Conservation (phyloP, 441 rosid species). For the Eruca vesicaria region DNA sequence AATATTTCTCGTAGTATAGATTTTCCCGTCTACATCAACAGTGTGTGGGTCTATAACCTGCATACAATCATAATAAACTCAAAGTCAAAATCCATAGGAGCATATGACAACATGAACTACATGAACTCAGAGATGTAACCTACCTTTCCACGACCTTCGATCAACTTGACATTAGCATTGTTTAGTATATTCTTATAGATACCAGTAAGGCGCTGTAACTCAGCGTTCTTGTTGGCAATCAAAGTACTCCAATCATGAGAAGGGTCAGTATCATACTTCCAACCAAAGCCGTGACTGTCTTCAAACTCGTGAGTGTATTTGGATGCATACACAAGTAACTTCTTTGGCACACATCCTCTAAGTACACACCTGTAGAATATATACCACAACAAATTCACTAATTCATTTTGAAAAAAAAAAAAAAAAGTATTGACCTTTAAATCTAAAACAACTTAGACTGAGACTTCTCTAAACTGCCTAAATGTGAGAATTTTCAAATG, state of each 20-base stretch:
- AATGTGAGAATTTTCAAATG: not conserved
- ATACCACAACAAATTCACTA: not conserved
- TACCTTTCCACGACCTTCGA: constrained; percentile 98
- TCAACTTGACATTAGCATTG: constrained; percentile 65
- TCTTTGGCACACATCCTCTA: constrained; percentile 95
- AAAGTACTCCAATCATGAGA: constrained; percentile 88
- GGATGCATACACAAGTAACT: constrained; percentile 78
- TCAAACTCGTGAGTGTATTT: constrained; percentile 88
- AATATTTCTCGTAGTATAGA: constrained; percentile 65
- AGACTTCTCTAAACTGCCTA: not conserved
- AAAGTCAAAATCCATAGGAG: constrained; percentile 10
- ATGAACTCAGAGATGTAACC: not conserved
- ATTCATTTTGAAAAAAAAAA: not conserved
- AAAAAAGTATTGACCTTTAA: too few relatives aligned
- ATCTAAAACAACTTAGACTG: not conserved
- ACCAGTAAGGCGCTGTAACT: constrained; percentile 80
- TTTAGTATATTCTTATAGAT: constrained; percentile 71
- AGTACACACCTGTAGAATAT: constrained; percentile 63
- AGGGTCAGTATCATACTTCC: constrained; percentile 76
- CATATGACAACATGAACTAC: too few relatives aligned
- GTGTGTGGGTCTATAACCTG: constrained; percentile 86
- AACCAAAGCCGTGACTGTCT: constrained; percentile 87
- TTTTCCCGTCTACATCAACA: constrained; percentile 77
- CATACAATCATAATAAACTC: not conserved
- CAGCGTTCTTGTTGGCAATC: constrained; percentile 90